Base-by-base conservation (phyloP, 2,329 filamentous ascomycete genomes). In the Pseudogymnoascus sp. region DNA sequence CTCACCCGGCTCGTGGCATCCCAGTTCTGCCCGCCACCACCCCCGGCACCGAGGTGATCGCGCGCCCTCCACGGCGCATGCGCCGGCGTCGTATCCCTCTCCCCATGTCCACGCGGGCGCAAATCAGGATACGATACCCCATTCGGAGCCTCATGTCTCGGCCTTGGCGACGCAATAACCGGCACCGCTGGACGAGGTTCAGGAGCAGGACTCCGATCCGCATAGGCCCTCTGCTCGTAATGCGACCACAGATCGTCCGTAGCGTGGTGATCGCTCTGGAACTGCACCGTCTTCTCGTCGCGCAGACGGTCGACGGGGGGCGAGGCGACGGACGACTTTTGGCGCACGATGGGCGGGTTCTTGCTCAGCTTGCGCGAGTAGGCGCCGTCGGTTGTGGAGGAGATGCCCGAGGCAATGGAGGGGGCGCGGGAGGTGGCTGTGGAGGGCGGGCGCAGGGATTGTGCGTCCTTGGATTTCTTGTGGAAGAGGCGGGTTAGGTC, bases 1-100 rank as follows among this genome's bases (percentile, higher is more conserved):
- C 70, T 72, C 6, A 67, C 65, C 35, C 66, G 62, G 63, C 70
- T 72, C 2, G 68, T 67, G 6, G 59, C 57, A 37, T 67, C 68
- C 64, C 65, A 67, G 3, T 38, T 38, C 35, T 38, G 35, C n/a
- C 35, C 35, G n/a, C 35, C 35, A 16, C 35, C n/a, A 6, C 35
- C 35, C n/a, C 35, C 35, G 3, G 35, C 35, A 16, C 35, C 35
- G 14, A 38, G 35, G n/a, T 38, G 35, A 38, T 38, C 35, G n/a
- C 35, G 35, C n/a, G 35, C 35, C 1, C 35, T 3, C 35, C 35
- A 38, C n/a, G 35, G 7, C 6, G 35, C 35, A 8, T 38, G 35
- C 6, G 35, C n/a, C 4, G 35, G 35, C 14, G 37, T 11, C 2
- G 37, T 9, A 8, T 38, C 37, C 7, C 37, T 38, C 16, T 16